phyloP scores from a whole-genome alignment of 768 basidiomycete genomes.

The Tulasnella sp. region DNA sequence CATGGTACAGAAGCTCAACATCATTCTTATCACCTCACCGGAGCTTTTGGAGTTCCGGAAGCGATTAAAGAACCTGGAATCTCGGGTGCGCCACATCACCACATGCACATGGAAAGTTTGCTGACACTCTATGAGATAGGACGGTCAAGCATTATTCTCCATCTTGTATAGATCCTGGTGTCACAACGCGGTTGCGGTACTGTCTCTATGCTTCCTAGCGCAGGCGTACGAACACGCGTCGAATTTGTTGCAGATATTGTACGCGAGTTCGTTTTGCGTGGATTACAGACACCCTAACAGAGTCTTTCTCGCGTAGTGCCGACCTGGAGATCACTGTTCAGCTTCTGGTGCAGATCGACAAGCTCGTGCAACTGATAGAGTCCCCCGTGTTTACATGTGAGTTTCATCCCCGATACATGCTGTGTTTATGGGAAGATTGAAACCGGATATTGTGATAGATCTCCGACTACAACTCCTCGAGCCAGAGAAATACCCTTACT shows the following conservation, averaged over 20 bases:
- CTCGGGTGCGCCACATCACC: conserved; percentile 49
- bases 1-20: conserved; percentile 94
- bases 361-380: conserved; percentile 94
- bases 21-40: conserved; percentile 91
- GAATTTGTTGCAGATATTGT: conserved; percentile 93
- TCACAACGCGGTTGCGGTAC: conserved; percentile 93
- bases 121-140: conserved; percentile 36
- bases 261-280: conserved; percentile 22
- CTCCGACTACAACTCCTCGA: conserved; percentile 89
- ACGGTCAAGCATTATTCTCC: conserved; percentile 91
- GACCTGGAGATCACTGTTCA: conserved; percentile 94
- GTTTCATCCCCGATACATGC: conserved; percentile 20
- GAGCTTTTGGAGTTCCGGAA: conserved; percentile 93
- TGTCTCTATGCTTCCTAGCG: conserved; percentile 89
- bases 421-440: not conserved
- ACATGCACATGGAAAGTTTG: not conserved
- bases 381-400: conserved; percentile 96
- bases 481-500: conserved; percentile 89
- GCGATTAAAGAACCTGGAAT: conserved; percentile 85
- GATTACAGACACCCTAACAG: no score
- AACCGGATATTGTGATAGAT: conserved; percentile 36
- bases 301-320: conserved; percentile 43
- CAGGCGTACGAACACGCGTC: conserved; percentile 99
- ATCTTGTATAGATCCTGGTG: conserved; percentile 96
- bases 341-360: conserved; percentile 92